phyloP scores from a whole-genome alignment of 441 rosid genomes.

The Euphorbia corollata region DNA sequence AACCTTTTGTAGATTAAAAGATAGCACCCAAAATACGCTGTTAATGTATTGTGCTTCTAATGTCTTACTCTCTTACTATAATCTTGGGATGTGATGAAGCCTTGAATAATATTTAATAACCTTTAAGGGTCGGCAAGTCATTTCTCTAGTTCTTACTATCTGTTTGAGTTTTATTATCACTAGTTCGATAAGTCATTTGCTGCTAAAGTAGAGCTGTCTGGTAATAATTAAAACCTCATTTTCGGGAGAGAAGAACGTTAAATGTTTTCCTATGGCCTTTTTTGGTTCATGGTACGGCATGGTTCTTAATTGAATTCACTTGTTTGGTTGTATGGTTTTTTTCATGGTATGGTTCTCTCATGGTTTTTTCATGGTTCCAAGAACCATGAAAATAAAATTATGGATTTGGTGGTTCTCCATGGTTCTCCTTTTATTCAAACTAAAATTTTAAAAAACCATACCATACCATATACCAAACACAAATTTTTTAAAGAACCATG shows the following conservation, averaged over 20 bases:
- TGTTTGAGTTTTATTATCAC: background rate
- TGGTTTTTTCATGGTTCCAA: too few species aligned
- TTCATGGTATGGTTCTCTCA: too few species aligned
- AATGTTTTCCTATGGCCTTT: background rate
- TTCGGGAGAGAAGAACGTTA: background rate
- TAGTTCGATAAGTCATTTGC: background rate
- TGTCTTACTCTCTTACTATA: background rate
- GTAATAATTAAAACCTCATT: background rate
- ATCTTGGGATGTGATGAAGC: conserved; percentile 8
- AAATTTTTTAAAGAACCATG: too few species aligned
- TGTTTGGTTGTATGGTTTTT: too few species aligned
- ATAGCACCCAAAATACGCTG: background rate
- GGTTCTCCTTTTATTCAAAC: too few species aligned
- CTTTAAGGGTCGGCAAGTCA: background rate
- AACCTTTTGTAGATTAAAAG: background rate
- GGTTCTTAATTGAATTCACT: too few species aligned
- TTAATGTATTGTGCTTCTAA: background rate
- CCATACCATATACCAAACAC: too few species aligned
- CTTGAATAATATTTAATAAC: background rate
- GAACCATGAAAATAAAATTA: too few species aligned
- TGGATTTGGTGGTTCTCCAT: too few species aligned
- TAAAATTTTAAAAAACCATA: too few species aligned
- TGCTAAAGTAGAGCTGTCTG: background rate
- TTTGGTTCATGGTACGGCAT: too few species aligned
- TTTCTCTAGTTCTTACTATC: background rate